Evolutionary conservation across 2,329 filamentous ascomycete genomes (phyloP), one percentile per base, ranked within the genome.

Genomic region (Ceratocystis alfenasii): DNA sequence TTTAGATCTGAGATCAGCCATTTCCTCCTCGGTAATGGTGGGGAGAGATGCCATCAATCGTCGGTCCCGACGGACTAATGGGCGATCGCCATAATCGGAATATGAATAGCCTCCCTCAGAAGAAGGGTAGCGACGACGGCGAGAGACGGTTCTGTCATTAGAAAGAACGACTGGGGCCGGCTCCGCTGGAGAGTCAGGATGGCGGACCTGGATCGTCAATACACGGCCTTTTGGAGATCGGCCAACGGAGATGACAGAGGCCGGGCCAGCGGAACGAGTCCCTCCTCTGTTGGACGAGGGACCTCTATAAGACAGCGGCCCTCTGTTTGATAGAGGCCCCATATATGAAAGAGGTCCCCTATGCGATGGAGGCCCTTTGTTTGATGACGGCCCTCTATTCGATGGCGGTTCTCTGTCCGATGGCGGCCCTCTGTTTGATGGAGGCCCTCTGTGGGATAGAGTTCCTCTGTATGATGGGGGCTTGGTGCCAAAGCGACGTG

Each of bases 171-270:
- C 15, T 25, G 55, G 55, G 17, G 55, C 17, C 10, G 63, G 63
- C 12, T 63, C 65, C 36, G 41, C 45, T 1, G 66, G 66, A 20
- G 65, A 60, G 28, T 60, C 41, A 7, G 63, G 66, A 36, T 65
- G 66, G 20, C 66, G 66, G n/a, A 67, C 66, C 33, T 67, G 66
- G 17, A 67, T 67, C 8, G 66, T 67, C 28, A 66, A 33, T 25
- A 67, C 66, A 5, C 66, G 66, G 46, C 63, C 62, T 36, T 67
- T 64, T 1, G 55, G 62, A 46, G 46, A 20, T 20, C 65, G 48
- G 48, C 48, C 64, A 4, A 28, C 36, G 3, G 63, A 65, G 20
- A 60, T 41, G 15, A 62, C 45, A 1, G 65, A 66, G 3, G 30
- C 45, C 15, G 59, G 30, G 60, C 63, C 63, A 17, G 53, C 36